phyloP scores from a whole-genome alignment of 805 yeast species.

The Wickerhamiella nectarea region DNA sequence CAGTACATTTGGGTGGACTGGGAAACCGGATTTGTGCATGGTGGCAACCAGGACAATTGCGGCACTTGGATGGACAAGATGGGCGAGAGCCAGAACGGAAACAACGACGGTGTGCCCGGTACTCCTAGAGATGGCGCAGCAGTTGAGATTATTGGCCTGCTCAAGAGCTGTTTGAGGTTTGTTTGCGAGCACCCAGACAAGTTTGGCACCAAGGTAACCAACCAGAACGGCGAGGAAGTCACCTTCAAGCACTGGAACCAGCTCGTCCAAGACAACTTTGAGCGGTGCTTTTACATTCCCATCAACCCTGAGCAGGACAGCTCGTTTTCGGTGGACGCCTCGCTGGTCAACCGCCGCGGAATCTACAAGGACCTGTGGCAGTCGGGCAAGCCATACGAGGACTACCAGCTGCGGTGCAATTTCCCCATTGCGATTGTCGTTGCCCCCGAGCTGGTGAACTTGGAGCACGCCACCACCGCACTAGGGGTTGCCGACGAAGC shows the following conservation, averaged over 20 bases:
- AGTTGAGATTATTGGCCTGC: slow-evolving; percentile 74
- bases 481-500: slow-evolving; percentile 55
- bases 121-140: slow-evolving; percentile 98
- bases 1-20: slow-evolving; percentile 73
- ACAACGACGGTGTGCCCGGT: slow-evolving; percentile 85
- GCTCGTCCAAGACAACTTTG: slow-evolving; percentile 59
- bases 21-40: slow-evolving; percentile 75
- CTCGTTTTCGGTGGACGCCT: slow-evolving; percentile 45
- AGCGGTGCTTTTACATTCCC: slow-evolving; percentile 68
- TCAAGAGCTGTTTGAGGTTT: slow-evolving; percentile 75
- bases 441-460: slow-evolving; percentile 80
- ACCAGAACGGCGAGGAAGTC: slow-evolving; percentile 43
- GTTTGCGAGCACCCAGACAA: slow-evolving; percentile 41
- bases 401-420: slow-evolving; percentile 84
- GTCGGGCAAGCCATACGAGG: slow-evolving; percentile 81
- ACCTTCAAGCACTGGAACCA: slow-evolving; percentile 59
- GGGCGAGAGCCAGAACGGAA: slow-evolving; percentile 86
- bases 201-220: slow-evolving; percentile 34
- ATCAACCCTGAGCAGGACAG: slow-evolving; percentile 44
- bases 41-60: slow-evolving; percentile 86
- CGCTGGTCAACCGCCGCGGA: slow-evolving; percentile 74
- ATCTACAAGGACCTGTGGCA: slow-evolving; percentile 77
- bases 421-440: slow-evolving; percentile 87
- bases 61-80: slow-evolving; percentile 99
- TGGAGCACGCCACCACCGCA: slow-evolving; percentile 47